Percentiles rank a stretch among this genome's conserved stretches.
Conservation (phyloP, 768 basidiomycete genomes). For the Suillus placidus region DNA sequence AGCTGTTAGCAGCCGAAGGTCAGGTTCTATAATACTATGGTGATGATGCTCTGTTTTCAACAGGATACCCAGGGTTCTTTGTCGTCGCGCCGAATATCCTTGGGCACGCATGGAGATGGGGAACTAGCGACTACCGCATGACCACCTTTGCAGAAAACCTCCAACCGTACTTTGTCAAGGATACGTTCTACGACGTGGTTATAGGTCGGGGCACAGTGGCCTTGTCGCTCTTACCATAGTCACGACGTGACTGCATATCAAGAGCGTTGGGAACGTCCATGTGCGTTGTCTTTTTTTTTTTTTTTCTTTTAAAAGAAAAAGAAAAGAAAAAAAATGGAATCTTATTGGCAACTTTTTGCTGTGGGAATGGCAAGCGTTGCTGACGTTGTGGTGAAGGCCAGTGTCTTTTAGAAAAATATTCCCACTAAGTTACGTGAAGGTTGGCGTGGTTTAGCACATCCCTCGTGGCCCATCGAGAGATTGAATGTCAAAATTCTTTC, state of each 20-base stretch:
- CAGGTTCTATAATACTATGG: not conserved
- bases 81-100: conserved; percentile 22
- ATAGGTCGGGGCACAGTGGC: conserved; percentile 18
- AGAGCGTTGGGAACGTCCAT: conserved; percentile 8
- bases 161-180: conserved; percentile 15
- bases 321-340: not conserved
- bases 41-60: not conserved
- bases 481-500: conserved; percentile 11
- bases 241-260: conserved; percentile 10
- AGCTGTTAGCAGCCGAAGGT: conserved; percentile 19
- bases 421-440: conserved; percentile 12
- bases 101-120: conserved; percentile 16
- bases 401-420: conserved; percentile 18
- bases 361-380: not conserved
- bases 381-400: conserved; percentile 1
- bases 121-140: conserved; percentile 11
- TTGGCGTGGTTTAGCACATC: conserved; percentile 10
- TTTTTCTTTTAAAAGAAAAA: too few species aligned
- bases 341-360: not conserved
- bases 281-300: conserved; percentile 4
- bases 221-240: conserved; percentile 20
- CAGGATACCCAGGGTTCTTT: conserved; percentile 14
- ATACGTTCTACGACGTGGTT: conserved; percentile 18
- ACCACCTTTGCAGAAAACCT: conserved; percentile 16
- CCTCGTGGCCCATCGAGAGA: conserved; percentile 1